phyloP scores from a whole-genome alignment of 2,329 filamentous ascomycete genomes.

The Xylariales sp. region DNA sequence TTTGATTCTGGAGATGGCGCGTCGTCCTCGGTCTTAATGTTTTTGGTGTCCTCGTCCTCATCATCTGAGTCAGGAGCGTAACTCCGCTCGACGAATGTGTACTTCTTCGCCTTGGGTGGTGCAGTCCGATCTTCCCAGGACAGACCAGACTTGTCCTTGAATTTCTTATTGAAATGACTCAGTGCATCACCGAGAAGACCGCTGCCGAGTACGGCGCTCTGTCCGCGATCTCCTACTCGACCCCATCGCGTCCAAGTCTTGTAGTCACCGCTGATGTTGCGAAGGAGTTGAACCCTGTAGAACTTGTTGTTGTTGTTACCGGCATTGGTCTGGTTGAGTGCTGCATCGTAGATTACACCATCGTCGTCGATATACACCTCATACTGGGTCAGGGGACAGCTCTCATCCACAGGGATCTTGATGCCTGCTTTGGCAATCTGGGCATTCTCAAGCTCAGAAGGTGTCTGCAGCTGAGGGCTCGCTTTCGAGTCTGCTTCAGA shows the following conservation, averaged over 20 bases:
- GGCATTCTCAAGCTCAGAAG: constrained; percentile 9
- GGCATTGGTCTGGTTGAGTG: constrained; percentile 73
- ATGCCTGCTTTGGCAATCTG: constrained; percentile 10
- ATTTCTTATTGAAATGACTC: constrained; percentile 54
- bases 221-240: constrained; percentile 61
- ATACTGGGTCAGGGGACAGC: constrained; percentile 24
- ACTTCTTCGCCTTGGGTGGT: constrained; percentile 61
- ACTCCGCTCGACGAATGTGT: constrained; percentile 74
- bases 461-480: no score
- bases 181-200: constrained; percentile 40
- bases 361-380: constrained; percentile 62
- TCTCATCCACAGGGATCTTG: constrained; percentile 11
- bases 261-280: constrained; percentile 36
- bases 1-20: constrained; percentile 21
- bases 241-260: constrained; percentile 77
- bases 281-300: constrained; percentile 63
- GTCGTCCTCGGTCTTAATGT: constrained; percentile 19
- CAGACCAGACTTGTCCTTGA: constrained; percentile 57
- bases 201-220: constrained; percentile 38
- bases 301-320: constrained; percentile 77
- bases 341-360: constrained; percentile 71
- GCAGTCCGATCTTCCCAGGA: constrained; percentile 48
- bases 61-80: constrained; percentile 61
- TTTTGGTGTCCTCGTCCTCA: constrained; percentile 22
- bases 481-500: no score